phyloP scores from a whole-genome alignment of 139 green algal genomes.

The Coelastrella sp. region DNA sequence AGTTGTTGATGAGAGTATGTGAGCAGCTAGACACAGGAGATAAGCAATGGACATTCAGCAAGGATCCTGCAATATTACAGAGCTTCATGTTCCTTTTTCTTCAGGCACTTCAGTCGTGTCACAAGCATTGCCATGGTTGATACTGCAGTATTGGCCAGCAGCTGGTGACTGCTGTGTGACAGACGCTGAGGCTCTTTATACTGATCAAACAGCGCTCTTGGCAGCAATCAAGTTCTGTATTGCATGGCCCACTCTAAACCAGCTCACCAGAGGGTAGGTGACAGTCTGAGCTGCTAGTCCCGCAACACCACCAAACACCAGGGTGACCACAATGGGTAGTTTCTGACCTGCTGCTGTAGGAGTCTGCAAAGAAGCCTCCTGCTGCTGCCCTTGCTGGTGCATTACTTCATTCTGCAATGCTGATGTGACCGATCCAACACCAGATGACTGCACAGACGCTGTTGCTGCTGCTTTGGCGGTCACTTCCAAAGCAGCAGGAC shows the following conservation, averaged over 20 bases:
- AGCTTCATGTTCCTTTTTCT: no score
- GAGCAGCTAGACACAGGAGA: not conserved
- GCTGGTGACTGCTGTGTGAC: no score
- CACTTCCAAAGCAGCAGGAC: not conserved
- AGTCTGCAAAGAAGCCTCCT: not conserved
- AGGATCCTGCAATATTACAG: no score
- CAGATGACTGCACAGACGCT: not conserved
- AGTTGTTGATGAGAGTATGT: not conserved
- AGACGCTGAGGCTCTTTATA: not conserved
- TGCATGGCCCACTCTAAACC: not conserved
- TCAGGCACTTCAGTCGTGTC: no score
- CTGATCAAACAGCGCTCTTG: not conserved
- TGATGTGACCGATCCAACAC: no score
- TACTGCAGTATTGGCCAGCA: no score
- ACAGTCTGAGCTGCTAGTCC: constrained; percentile 90
- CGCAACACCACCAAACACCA: constrained; percentile 83
- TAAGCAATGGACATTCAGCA: not conserved
- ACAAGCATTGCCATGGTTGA: no score
- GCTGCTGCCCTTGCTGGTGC: constrained; percentile 28
- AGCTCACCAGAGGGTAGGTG: constrained; percentile 72
- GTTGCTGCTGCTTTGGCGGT: not conserved
- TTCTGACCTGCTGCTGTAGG: constrained; percentile 45
- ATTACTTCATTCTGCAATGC: no score
- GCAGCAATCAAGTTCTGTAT: not conserved
- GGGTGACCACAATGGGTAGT: constrained; percentile 79